Conservation (phyloP, 352 stramenopile genomes). For the Halophytophthora polymorphica region DNA sequence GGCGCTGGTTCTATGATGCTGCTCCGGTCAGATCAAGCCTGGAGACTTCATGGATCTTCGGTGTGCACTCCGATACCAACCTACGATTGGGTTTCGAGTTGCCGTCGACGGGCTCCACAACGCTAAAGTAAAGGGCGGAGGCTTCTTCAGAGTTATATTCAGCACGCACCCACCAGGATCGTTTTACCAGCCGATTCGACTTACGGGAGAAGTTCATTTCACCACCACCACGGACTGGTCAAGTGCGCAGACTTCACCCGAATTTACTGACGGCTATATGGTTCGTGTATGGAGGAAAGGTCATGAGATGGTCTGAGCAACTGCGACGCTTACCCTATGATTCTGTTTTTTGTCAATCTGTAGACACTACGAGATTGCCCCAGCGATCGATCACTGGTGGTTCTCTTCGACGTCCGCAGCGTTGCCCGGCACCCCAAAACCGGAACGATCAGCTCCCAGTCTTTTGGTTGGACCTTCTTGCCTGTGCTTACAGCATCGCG, state of each 20-base stretch:
- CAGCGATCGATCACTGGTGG: constrained; percentile 19
- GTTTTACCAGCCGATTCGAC: constrained; percentile 58
- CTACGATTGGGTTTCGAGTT: constrained; percentile 62
- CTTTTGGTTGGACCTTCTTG: constrained; percentile 66
- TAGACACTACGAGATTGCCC: constrained; percentile 48
- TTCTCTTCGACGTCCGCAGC: constrained; percentile 61
- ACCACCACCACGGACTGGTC: constrained; percentile 62
- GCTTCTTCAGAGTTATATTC: constrained; percentile 57
- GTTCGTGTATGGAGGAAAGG: constrained; percentile 27
- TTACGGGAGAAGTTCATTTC: constrained; percentile 55
- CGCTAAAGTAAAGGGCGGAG: constrained; percentile 41
- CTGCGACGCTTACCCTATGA: neutral
- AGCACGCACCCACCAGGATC: constrained; percentile 49
- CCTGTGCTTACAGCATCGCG: constrained; percentile 38
- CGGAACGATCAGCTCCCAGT: constrained; percentile 36
- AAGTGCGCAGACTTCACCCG: constrained; percentile 45
- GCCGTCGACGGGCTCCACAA: constrained; percentile 68
- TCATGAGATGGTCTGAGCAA: neutral
- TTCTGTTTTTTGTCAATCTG: constrained; percentile 1
- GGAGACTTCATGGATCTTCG: constrained; percentile 38
- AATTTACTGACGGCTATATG: constrained; percentile 60
- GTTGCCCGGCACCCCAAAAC: constrained; percentile 45
- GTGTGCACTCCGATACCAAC: constrained; percentile 45
- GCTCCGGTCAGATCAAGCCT: constrained; percentile 37
- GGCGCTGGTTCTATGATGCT: neutral